Percentiles rank a stretch among this genome's conserved stretches.
Conservation (phyloP, 2,329 filamentous ascomycete genomes). For the Pestalotiopsis sp. region DNA sequence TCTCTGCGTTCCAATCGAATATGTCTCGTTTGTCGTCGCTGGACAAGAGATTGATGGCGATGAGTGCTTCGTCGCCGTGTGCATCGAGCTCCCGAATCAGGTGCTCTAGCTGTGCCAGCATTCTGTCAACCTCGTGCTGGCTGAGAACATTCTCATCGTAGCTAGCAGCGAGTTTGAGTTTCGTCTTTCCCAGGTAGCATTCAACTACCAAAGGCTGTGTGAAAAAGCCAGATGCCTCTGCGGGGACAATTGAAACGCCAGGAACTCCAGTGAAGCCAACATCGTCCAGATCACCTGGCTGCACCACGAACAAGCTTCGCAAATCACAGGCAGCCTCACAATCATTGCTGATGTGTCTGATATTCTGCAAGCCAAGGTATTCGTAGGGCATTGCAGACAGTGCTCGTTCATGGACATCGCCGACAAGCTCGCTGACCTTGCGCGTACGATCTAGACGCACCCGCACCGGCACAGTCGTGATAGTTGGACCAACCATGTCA, state of each 20-base stretch:
- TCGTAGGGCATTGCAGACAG: neutral
- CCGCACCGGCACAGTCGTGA: constrained; percentile 8
- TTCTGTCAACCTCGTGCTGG: neutral
- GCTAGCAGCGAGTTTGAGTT: constrained; percentile 11
- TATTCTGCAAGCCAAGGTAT: constrained; percentile 7
- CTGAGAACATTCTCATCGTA: constrained; percentile 10
- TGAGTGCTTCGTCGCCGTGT: neutral
- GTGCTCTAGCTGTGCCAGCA: constrained; percentile 15
- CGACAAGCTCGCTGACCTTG: neutral
- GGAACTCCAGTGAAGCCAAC: neutral
- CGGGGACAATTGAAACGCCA: constrained; percentile 4
- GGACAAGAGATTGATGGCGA: neutral
- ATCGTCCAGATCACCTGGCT: constrained; percentile 8
- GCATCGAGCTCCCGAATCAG: constrained; percentile 5
- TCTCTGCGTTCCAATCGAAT: constrained; percentile 10
- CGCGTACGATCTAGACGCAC: neutral
- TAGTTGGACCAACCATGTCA: constrained; percentile 11
- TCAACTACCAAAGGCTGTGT: constrained; percentile 15
- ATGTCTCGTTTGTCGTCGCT: constrained; percentile 5
- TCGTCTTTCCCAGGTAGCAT: constrained; percentile 7
- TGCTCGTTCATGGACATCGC: neutral
- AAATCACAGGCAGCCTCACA: constrained; percentile 8
- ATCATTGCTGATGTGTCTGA: neutral
- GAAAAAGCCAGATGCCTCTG: constrained; percentile 7
- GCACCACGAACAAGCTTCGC: constrained; percentile 4